Evolutionary conservation across 2,329 filamentous ascomycete genomes (phyloP).

Genomic region (Trichoderma sp.): DNA sequence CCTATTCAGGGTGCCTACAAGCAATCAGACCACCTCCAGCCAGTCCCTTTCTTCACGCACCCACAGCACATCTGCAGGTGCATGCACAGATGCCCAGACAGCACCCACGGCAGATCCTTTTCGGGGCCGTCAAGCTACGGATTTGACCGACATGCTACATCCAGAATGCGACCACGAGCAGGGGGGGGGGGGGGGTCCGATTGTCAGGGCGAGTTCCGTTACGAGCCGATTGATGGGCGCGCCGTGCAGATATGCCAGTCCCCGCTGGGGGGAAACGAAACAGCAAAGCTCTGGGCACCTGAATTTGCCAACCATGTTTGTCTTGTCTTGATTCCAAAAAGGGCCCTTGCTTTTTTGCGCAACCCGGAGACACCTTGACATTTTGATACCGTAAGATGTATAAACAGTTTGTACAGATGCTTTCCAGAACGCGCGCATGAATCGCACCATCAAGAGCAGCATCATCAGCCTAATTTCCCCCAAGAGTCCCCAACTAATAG

Average conservation of each 20-base stretch:
- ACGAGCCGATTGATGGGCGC: not conserved
- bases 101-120: constrained; percentile 8
- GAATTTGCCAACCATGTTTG: not conserved
- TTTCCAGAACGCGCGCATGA: not conserved
- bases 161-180: not conserved
- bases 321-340: not conserved
- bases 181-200: not conserved
- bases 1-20: not conserved
- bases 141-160: constrained; percentile 12
- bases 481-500: not conserved
- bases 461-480: not conserved
- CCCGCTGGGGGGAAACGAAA: not conserved
- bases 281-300: not conserved
- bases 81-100: not conserved
- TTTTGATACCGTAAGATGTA: not conserved
- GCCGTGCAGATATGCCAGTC: not conserved
- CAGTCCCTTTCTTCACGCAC: not conserved
- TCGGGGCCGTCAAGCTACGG: constrained; percentile 9
- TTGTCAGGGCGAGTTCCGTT: not conserved
- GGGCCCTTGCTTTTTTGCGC: not conserved
- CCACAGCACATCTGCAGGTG: not conserved
- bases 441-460: not conserved
- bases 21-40: not conserved
- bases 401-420: too few species aligned
- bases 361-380: not conserved